phyloP scores from a whole-genome alignment of 805 yeast genomes.

The Myxozyma monticola region DNA sequence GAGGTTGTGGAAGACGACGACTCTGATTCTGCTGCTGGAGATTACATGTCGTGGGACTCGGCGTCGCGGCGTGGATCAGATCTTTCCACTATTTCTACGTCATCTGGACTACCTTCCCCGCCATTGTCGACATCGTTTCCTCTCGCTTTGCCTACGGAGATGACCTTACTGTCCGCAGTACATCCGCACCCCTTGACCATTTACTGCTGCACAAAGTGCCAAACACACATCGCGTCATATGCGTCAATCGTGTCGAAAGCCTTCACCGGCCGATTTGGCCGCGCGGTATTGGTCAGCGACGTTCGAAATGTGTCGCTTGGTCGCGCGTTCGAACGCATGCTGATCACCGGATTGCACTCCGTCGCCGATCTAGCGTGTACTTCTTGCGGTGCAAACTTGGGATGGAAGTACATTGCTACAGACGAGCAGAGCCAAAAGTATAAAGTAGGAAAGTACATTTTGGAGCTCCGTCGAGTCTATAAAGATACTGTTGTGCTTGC shows the following conservation, averaged over 20 bases:
- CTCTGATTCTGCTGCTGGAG: too few species aligned
- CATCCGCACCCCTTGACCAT: slow-evolving; percentile 12
- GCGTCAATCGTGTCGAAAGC: slow-evolving; percentile 18
- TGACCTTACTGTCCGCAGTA: background rate
- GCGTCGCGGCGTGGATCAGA: too few species aligned
- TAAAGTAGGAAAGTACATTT: slow-evolving; percentile 59
- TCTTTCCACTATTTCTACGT: too few species aligned
- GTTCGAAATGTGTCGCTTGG: slow-evolving; percentile 13
- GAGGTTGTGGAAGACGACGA: too few species aligned
- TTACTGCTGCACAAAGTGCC: slow-evolving; percentile 19
- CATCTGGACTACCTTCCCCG: too few species aligned
- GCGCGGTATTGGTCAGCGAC: slow-evolving; percentile 21
- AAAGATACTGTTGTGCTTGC: slow-evolving; percentile 10
- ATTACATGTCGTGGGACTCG: too few species aligned
- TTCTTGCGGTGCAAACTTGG: slow-evolving; percentile 53
- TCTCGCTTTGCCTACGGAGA: too few species aligned
- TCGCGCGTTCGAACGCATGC: slow-evolving; percentile 22
- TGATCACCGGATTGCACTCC: slow-evolving; percentile 58
- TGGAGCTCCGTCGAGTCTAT: slow-evolving; percentile 42
- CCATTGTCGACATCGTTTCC: too few species aligned
- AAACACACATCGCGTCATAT: slow-evolving; percentile 13
- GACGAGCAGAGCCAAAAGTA: slow-evolving; percentile 49
- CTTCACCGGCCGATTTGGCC: slow-evolving; percentile 24
- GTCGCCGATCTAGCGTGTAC: slow-evolving; percentile 58
- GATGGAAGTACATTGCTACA: slow-evolving; percentile 62